Evolutionary conservation across 2,329 filamentous ascomycete species (phyloP), one percentile per base, ranked within the genome.

Genomic region (Thermoascus crustaceus): DNA sequence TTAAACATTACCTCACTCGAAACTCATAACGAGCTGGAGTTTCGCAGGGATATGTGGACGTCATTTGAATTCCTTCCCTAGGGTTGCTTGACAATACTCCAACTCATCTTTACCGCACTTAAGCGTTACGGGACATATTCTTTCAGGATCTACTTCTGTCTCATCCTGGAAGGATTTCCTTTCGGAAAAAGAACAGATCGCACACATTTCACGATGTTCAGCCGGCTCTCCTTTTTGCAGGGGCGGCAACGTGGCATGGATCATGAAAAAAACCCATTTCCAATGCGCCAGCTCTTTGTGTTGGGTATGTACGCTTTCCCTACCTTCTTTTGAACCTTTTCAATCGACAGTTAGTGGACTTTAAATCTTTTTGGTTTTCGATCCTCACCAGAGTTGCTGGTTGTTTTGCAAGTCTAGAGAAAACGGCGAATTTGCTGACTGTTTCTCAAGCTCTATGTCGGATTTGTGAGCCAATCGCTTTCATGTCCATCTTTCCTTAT

Each of bases 401-500:
- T 22, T 2, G 7, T 27, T 27, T 16, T 27, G 2, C 5, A 3
- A 8, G 4, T 6, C 17, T 18, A 17, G 13, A 24, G 4, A 18
- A 21, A 7, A 16, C 7, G n/a, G n/a, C n/a, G n/a, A 29, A 5
- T 10, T 29, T 34, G 25, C 47, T 50, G 36, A 49, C 47, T 33
- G 35, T 37, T 29, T 25, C 11, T 39, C 17, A 41, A 93, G 88
- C 87, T 30, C 73, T 94, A 54, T 94, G 88, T 66, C 82, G 91
- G 55, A 89, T 98, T 68, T 95, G 87, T 71, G 91, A 98, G 60
- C 91, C 91, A 34, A 96, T 98, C 61, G 91, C 91, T 4, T 96
- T 98, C 72, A 96, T 95, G 86, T 95, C 88, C 35, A 95, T 96
- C 50, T 96, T 98, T 58, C 91, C 91, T 1, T 98, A 96, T 63